These are phyloP conservation scores for Talaromyces pinophilus DNA, from an alignment of 2,329 filamentous ascomycete genomes.

Conservation along the genomic window DNA sequence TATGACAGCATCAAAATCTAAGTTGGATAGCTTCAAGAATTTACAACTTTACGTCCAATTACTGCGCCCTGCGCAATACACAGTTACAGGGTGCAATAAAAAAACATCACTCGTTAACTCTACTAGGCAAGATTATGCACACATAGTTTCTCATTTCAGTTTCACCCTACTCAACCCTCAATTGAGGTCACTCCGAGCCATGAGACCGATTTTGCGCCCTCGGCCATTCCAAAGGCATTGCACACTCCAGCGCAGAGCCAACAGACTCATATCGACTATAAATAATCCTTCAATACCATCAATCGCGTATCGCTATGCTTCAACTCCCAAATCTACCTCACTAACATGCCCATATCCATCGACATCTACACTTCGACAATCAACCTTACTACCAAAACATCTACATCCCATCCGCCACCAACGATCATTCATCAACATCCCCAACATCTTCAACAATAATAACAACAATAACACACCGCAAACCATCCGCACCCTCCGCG, in stretches of 20 bases:
- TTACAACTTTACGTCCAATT: background rate
- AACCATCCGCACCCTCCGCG: constrained; percentile 67
- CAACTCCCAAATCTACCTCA: background rate
- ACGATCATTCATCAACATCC: constrained; percentile 22
- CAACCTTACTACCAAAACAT: background rate
- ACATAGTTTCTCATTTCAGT: no score
- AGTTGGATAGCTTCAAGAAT: background rate
- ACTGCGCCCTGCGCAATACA: no score
- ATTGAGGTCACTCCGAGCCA: background rate
- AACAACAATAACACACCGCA: constrained; percentile 33
- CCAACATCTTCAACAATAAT: constrained; percentile 24
- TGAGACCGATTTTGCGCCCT: constrained; percentile 4
- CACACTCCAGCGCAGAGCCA: background rate
- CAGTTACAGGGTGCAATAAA: no score
- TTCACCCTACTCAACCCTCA: background rate
- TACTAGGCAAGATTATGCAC: no score
- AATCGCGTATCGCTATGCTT: background rate
- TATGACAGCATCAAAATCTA: constrained; percentile 1
- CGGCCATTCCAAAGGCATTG: background rate
- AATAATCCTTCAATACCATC: background rate
- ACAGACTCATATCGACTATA: background rate
- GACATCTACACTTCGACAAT: background rate
- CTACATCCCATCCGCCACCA: background rate
- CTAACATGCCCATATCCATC: background rate
- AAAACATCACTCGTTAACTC: no score